Conservation (phyloP, 345 rosid genomes). For the Anacardium occidentale region DNA sequence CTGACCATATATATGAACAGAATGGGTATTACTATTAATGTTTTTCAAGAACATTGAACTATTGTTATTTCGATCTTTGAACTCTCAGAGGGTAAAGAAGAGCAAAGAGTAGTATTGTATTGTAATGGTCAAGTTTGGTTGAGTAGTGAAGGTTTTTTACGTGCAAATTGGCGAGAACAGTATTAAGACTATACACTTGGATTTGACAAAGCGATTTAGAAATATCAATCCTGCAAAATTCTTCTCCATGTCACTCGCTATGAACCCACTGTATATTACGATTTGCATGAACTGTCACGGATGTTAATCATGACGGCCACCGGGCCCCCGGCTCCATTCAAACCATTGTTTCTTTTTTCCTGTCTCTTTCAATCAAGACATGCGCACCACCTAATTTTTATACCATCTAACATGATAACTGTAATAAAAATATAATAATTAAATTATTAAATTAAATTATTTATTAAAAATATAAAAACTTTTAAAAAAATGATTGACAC, state of each 20-base stretch:
- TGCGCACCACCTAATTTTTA: too few relatives aligned
- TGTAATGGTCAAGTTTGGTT: conserved; percentile 15
- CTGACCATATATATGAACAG: too few relatives aligned
- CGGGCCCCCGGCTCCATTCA: neutral
- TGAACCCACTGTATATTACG: neutral
- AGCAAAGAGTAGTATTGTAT: neutral
- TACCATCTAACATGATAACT: too few relatives aligned
- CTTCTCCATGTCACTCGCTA: neutral
- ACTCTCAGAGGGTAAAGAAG: neutral
- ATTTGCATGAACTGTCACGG: conserved; percentile 23
- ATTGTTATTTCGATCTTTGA: neutral
- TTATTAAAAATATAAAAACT: too few relatives aligned
- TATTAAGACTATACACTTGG: conserved; percentile 18
- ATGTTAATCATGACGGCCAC: conserved; percentile 11
- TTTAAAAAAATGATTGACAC: too few relatives aligned
- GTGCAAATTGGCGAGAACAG: conserved; percentile 30
- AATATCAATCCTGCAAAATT: conserved; percentile 15
- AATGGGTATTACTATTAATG: too few relatives aligned
- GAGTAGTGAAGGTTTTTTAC: conserved; percentile 27
- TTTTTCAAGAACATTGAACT: neutral
- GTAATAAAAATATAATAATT: too few relatives aligned
- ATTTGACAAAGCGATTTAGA: conserved; percentile 31
- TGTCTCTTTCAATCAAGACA: neutral
- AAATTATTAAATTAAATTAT: too few relatives aligned
- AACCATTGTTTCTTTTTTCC: neutral